phyloP scores from a whole-genome alignment of 139 green algal genomes.

The Choricystis sp. region DNA sequence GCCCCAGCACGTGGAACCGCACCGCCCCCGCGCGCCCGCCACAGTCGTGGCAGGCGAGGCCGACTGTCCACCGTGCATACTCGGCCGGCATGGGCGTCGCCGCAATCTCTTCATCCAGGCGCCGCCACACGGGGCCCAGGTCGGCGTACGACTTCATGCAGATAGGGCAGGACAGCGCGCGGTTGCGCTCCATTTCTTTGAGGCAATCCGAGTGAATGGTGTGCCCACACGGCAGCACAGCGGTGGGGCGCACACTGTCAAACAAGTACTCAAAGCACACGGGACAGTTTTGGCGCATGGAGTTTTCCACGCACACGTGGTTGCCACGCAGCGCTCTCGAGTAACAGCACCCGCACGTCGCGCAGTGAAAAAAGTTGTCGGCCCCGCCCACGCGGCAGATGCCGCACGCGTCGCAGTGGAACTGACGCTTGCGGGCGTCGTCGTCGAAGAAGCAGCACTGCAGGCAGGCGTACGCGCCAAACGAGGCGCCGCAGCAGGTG shows the following conservation, averaged over 20 bases:
- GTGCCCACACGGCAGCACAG: slow-evolving; percentile 79
- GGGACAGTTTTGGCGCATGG: slow-evolving; percentile 78
- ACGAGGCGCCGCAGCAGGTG: slow-evolving; percentile 45
- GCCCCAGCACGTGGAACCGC: slow-evolving; percentile 55
- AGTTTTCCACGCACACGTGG: slow-evolving; percentile 78
- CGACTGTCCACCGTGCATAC: slow-evolving; percentile 31
- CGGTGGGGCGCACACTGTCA: slow-evolving; percentile 62
- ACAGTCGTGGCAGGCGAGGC: slow-evolving; percentile 65
- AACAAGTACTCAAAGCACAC: slow-evolving; percentile 87
- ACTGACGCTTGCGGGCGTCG: slow-evolving; percentile 62
- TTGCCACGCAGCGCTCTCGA: slow-evolving; percentile 29
- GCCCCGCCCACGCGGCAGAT: slow-evolving; percentile 79
- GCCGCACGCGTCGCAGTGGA: slow-evolving; percentile 72
- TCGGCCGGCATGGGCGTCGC: slow-evolving; percentile 42
- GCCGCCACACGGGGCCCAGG: slow-evolving; percentile 32
- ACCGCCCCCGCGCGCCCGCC: slow-evolving; percentile 6
- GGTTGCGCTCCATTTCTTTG: slow-evolving; percentile 14
- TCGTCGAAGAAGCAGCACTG: slow-evolving; percentile 81
- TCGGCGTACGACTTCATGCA: slow-evolving; percentile 43
- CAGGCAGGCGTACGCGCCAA: slow-evolving; percentile 49
- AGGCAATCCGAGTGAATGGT: slow-evolving; percentile 73
- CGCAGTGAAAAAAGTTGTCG: slow-evolving; percentile 88
- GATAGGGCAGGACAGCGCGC: slow-evolving; percentile 38
- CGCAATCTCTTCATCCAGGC: slow-evolving; percentile 40
- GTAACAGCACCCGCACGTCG: slow-evolving; percentile 84